A percentile compares a stretch with the other conserved stretches of the same genome.
Evolutionary conservation across 345 rosid species (phyloP).

Genomic region (Moringa oleifera): DNA sequence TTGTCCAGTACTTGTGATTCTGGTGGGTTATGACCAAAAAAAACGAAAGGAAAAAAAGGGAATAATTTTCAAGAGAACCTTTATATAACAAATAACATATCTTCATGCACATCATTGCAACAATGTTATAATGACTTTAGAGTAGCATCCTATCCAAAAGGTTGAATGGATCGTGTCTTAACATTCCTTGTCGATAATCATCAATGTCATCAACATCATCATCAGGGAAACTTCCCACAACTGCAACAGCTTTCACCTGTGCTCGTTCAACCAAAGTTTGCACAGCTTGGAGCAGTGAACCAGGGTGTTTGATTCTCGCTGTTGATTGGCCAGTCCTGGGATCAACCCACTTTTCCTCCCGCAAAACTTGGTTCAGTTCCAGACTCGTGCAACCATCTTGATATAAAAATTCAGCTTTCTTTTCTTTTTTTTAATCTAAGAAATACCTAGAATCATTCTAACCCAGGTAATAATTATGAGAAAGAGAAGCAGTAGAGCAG

Average conservation of each 20-base stretch:
- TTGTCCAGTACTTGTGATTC: too few species aligned
- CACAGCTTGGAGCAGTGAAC: slow-evolving; percentile 41
- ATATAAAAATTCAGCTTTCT: not conserved
- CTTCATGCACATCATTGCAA: too few species aligned
- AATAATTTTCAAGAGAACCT: too few species aligned
- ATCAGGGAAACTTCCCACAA: slow-evolving; percentile 53
- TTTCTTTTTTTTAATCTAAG: too few species aligned
- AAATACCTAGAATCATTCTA: too few species aligned
- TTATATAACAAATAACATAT: too few species aligned
- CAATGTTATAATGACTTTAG: too few species aligned
- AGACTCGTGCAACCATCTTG: not conserved
- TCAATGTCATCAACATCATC: slow-evolving; percentile 43
- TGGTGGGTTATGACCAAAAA: too few species aligned
- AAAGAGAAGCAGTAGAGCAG: too few species aligned
- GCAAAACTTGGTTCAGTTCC: slow-evolving; percentile 14
- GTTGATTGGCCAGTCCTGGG: slow-evolving; percentile 53
- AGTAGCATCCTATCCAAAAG: too few species aligned
- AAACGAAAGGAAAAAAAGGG: too few species aligned
- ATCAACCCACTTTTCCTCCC: slow-evolving; percentile 59
- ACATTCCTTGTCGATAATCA: slow-evolving; percentile 54
- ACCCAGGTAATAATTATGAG: too few species aligned
- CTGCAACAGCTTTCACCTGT: slow-evolving; percentile 50
- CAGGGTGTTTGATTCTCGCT: slow-evolving; percentile 54
- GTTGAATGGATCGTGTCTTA: slow-evolving; percentile 12
- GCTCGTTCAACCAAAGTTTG: slow-evolving; percentile 31